Percentiles rank a stretch among this genome's conserved stretches.
phyloP scores from a whole-genome alignment of 306 rosid species.

The Lupinus albus region DNA sequence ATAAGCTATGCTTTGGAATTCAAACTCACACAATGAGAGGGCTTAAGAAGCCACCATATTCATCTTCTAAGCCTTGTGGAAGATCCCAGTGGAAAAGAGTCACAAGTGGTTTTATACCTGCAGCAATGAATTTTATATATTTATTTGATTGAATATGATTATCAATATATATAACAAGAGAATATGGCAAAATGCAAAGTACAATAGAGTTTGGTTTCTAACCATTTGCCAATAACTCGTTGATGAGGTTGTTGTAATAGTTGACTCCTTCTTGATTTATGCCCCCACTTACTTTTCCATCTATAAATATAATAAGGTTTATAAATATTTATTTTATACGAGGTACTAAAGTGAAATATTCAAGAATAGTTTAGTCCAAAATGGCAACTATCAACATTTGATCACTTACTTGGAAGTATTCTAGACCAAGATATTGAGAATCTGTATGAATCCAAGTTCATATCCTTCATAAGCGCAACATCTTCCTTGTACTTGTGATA shows the following conservation, averaged over 20 bases:
- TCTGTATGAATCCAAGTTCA: conserved; percentile 65
- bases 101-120: conserved; percentile 57
- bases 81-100: conserved; percentile 72
- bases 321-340: not conserved
- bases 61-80: conserved; percentile 63
- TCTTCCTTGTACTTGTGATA: conserved; percentile 64
- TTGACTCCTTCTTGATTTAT: conserved; percentile 56
- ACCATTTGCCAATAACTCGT: conserved; percentile 60
- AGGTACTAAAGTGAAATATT: not conserved
- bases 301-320: conserved; percentile 20
- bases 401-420: conserved; percentile 61
- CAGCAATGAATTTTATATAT: not conserved
- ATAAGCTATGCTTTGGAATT: not conserved
- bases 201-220: not conserved
- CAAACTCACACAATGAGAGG: conserved; percentile 40
- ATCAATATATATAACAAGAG: not conserved
- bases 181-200: not conserved
- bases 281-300: conserved; percentile 62
- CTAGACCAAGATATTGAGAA: conserved; percentile 79
- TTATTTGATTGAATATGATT: not conserved
- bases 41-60: conserved; percentile 56
- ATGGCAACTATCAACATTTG: not conserved
- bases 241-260: conserved; percentile 63
- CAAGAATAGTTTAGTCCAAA: not conserved
- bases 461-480: conserved; percentile 55